phyloP scores from a whole-genome alignment of 106 monocot genomes.

The Dendrobium huoshanense region DNA sequence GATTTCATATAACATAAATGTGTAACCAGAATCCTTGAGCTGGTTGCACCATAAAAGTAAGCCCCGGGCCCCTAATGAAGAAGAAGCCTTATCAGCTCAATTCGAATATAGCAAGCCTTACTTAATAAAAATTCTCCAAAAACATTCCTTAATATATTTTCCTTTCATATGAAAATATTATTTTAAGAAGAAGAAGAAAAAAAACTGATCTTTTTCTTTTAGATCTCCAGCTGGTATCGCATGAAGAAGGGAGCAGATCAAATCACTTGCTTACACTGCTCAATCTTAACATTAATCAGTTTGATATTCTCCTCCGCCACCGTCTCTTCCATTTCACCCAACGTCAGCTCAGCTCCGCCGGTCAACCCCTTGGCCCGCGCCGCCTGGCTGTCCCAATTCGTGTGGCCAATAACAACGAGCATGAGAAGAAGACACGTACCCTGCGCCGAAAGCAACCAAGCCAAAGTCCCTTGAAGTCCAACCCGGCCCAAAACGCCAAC shows the following conservation, averaged over 20 bases:
- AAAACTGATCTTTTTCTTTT: background rate
- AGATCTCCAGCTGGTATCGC: background rate
- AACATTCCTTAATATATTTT: no score
- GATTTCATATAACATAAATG: no score
- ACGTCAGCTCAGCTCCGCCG: background rate
- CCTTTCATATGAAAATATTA: no score
- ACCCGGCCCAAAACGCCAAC: conserved; percentile 19
- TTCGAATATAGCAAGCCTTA: no score
- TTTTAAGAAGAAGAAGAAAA: no score
- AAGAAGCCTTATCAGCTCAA: no score
- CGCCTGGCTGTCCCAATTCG: conserved; percentile 30
- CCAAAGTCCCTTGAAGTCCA: conserved; percentile 36
- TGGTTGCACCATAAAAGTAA: no score
- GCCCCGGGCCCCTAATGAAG: no score
- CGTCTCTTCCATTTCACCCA: background rate
- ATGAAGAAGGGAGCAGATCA: background rate
- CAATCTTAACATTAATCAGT: background rate
- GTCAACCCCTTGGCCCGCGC: conserved; percentile 22
- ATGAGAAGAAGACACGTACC: conserved; percentile 24
- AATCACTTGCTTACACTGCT: background rate
- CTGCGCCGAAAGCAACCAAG: conserved; percentile 26
- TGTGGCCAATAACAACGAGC: conserved; percentile 19
- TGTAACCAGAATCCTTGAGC: no score
- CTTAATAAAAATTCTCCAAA: no score
- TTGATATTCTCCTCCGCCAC: background rate